Evolutionary conservation across 306 rosid genomes (phyloP).

Genomic region (Erythrophleum fordii): DNA sequence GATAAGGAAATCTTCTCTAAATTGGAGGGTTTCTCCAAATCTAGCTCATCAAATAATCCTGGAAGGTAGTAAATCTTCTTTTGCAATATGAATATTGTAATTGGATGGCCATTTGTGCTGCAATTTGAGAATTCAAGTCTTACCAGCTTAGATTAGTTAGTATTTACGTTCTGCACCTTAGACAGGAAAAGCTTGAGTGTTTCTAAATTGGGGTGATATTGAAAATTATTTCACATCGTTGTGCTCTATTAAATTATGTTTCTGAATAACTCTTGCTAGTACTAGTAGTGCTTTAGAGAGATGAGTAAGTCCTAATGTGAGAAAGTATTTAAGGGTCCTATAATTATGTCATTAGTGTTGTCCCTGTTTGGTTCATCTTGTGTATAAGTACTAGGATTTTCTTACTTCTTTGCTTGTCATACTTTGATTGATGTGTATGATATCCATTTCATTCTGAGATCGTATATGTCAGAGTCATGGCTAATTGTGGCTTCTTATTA

Average conservation of each 20-base stretch:
- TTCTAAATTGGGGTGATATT: not conserved
- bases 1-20: constrained; percentile 59
- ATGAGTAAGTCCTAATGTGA: not conserved
- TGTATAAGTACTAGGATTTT: not conserved
- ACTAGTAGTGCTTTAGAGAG: not conserved
- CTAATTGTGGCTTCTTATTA: not conserved
- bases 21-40: constrained; percentile 54
- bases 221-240: not conserved
- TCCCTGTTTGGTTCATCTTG: not conserved
- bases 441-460: not conserved
- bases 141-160: not conserved
- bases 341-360: not conserved
- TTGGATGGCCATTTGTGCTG: constrained; percentile 6
- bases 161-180: not conserved
- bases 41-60: constrained; percentile 48
- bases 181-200: not conserved
- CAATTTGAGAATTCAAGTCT: constrained; percentile 3
- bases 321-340: not conserved
- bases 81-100: not conserved
- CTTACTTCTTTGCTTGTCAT: not conserved
- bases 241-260: not conserved
- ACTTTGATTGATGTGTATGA: not conserved
- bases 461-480: constrained; percentile 30
- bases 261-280: not conserved
- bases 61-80: constrained; percentile 47